Base-by-base conservation (phyloP, 441 rosid genomes). In the Bocquillonia castaneifolia region DNA sequence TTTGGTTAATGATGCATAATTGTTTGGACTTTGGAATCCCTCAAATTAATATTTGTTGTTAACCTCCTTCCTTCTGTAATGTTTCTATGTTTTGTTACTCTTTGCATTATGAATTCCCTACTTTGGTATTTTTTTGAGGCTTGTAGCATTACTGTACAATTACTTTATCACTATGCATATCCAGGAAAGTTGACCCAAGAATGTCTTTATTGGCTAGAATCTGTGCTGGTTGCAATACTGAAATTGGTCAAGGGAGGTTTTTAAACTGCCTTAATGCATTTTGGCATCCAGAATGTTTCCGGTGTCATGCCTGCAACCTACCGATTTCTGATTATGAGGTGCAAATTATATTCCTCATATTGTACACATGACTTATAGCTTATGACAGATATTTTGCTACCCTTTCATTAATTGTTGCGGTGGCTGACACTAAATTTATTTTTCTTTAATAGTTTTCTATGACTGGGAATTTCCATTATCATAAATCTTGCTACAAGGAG, bases 251-350 rank as follows among this genome's bases (percentile, higher is more conserved):
- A 76, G 99, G 98, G 63, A 80, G 93, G 72, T 90, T 83, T 77
- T 72, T 94, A 73, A 90, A 86, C 78, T 88, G 97, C 69, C 86
- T 92, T 86, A 86, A 85, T 76, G 89, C 85, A 36, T 79, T 82
- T 71, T 94, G 99, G 99, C 99, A 94, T 81, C 97, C 98, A 32
- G 93, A 87, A 78, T 94, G 99, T 82, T 92, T 94, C 72, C 71
- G 97, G 5, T 94, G 99, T 75, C 86, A 75, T 64, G 86, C 85
- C 68, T 94, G 99, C 77, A 76, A 86, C 67, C 78, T 65, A 56
- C 98, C 99, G 18, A 94, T 94, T 47, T 68, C 88, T 63, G 98
- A 92, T 77, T 71, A 85, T 62, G 98, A 92, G 99, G 99, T 94
- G 65, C 26, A 29, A 62, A 76, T 64, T 62, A 74, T 58, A 22